A percentile compares a stretch with the other conserved stretches of the same genome.
These are phyloP conservation scores for Aspergillus indologenus DNA, from an alignment of 495 filamentous ascomycete species.

Conservation along the genomic window DNA sequence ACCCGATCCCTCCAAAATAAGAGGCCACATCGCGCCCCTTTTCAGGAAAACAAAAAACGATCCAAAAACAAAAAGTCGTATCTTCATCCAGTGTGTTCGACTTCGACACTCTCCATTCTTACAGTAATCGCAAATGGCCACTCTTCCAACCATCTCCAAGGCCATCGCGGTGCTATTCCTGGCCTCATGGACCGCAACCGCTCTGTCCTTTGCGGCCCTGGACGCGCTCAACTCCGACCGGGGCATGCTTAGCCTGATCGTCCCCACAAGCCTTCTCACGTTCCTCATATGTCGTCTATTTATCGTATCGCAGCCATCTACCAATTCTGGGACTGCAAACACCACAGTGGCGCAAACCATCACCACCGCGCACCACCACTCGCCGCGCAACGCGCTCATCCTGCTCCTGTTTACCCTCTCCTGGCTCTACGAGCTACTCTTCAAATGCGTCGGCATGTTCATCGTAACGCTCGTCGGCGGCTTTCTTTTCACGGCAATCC, in stretches of 20 bases:
- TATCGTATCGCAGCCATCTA: conserved; percentile 4
- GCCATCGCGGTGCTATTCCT: conserved; percentile 6
- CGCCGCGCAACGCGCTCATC: conserved; percentile 11
- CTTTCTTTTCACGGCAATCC: conserved; percentile 9
- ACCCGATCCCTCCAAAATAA: no score
- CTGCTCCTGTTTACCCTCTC: conserved; percentile 11
- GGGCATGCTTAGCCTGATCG: conserved; percentile 11
- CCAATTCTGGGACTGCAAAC: no score
- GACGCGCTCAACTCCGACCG: conserved; percentile 17
- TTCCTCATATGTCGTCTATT: conserved; percentile 18
- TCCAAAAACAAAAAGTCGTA: no score
- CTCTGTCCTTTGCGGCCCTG: conserved; percentile 20
- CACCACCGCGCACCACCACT: conserved; percentile 11
- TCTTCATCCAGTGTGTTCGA: no score
- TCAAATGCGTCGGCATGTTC: conserved; percentile 13
- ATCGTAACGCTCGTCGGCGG: conserved; percentile 19
- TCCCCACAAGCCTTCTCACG: conserved; percentile 24
- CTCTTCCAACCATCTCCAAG: no score
- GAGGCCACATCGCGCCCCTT: no score
- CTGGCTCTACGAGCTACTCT: conserved; percentile 21
- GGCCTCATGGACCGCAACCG: conserved; percentile 17
- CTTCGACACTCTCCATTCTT: no score
- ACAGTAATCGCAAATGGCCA: no score
- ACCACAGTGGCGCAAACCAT: conserved; percentile 11
- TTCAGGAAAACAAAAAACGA: no score